Percentiles rank a stretch among this genome's conserved stretches.
phyloP scores from a whole-genome alignment of 1,284 basidiomycete genomes.

The Microbotryum lychnidis-dioicae region DNA sequence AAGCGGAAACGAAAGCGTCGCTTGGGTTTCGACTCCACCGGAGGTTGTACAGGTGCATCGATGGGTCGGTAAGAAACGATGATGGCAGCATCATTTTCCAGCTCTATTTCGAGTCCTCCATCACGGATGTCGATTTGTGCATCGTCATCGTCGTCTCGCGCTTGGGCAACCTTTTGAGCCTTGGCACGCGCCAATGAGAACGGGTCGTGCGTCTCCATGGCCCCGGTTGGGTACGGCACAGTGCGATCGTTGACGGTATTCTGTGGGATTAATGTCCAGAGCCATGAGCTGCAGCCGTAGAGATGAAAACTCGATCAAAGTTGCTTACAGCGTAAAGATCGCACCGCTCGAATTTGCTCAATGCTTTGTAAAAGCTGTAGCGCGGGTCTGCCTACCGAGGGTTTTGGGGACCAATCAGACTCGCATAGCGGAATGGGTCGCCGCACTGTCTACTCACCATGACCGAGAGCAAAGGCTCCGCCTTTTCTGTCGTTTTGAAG shows the following conservation, averaged over 20 bases:
- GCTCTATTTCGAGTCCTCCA: constrained; percentile 22
- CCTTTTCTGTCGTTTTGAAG: constrained; percentile 37
- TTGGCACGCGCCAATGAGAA: constrained; percentile 27
- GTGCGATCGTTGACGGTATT: constrained; percentile 46
- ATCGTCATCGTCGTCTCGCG: constrained; percentile 15
- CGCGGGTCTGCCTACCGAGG: constrained; percentile 54
- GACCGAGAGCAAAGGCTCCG: constrained; percentile 64
- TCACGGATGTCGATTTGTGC: constrained; percentile 11
- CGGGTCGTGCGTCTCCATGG: constrained; percentile 61
- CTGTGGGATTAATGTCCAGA: neutral
- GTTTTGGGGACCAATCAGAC: too few relatives aligned
- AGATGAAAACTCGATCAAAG: too few relatives aligned
- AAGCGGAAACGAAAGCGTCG: constrained; percentile 1
- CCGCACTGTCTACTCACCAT: constrained; percentile 46
- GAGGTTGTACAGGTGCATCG: neutral
- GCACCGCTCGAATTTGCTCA: constrained; percentile 60
- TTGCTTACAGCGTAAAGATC: constrained; percentile 58
- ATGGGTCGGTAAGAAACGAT: constrained; percentile 2
- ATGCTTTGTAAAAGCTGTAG: constrained; percentile 65
- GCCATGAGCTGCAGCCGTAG: too few relatives aligned
- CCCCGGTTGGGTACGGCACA: constrained; percentile 71
- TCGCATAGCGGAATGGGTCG: too few relatives aligned
- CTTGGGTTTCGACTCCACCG: neutral
- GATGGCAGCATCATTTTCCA: constrained; percentile 8
- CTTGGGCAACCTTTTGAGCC: constrained; percentile 15